Base-by-base conservation (phyloP, 345 rosid species). In the Gossypium ekmanianum region DNA sequence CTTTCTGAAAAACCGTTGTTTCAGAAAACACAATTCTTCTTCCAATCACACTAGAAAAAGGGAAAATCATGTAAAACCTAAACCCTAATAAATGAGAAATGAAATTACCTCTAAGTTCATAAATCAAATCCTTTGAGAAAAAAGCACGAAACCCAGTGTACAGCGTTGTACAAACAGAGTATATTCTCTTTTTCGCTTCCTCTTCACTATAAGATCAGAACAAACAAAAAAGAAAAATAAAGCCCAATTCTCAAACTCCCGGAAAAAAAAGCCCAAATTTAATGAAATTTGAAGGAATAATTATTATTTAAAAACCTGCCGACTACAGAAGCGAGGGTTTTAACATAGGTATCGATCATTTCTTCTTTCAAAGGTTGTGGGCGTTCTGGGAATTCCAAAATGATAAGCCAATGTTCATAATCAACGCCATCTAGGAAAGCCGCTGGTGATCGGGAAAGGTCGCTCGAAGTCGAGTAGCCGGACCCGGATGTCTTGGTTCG, bases 401-500 rank as follows among this genome's bases (percentile, higher is more conserved):
- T 93, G 29, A 93, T 88, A 72, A 95, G 96, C 97, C 99, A 95
- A 71, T 93, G 99, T 82, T 90, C 94, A 73, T 88, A 92, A 74
- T 95, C 98, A 3, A 3, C 34, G 2, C 24, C 24, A 22, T 22
- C 24, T 22, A 22, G 24, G 24, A 22, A 22, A 22, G 24, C 24
- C 1, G 34, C 0, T 29, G 34, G 34, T 29, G 2, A 3, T 29
- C 34, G 34, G 34, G 0, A 29, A 2, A 3, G 34, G 34, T 27
- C 29, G 29, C 90, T 92, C 73, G 92, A 83, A 14, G 97, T 97
- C 8, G 97, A 88, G 89, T 91, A 89, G 8, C 94, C 92, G 7
- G 94, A 79, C 44, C 29, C 29, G 2, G 29, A 27, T 27, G 29
- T 27, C 29, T 27, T 27, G 29, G 29, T 27, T 27, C 29, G 29